A percentile compares a stretch with the other conserved stretches of the same genome.
These are phyloP conservation scores for Chrysoporthe austroafricana DNA, from an alignment of 2,329 filamentous ascomycete genomes.

Conservation along the genomic window DNA sequence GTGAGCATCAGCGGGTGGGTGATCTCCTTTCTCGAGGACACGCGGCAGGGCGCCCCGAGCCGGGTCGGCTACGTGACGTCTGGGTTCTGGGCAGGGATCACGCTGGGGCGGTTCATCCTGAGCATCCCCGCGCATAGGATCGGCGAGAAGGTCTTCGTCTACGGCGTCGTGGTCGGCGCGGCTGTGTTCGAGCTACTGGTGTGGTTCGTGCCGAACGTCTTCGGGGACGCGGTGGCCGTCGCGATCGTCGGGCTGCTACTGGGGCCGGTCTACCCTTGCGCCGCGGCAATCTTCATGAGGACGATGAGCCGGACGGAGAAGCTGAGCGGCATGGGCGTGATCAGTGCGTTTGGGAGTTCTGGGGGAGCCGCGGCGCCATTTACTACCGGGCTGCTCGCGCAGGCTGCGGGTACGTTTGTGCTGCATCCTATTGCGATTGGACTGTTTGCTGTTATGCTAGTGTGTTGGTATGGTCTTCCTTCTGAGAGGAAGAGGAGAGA, in stretches of 20 bases:
- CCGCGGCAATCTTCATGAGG: slow-evolving; percentile 65
- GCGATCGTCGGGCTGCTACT: slow-evolving; percentile 74
- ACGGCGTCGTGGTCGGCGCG: slow-evolving; percentile 63
- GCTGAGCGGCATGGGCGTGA: slow-evolving; percentile 67
- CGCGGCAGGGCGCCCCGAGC: slow-evolving; percentile 69
- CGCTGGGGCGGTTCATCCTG: slow-evolving; percentile 73
- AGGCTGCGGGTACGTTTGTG: slow-evolving; percentile 65
- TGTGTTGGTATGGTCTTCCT: slow-evolving; percentile 67
- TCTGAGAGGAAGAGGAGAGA: slow-evolving; percentile 62
- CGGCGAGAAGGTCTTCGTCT: slow-evolving; percentile 73
- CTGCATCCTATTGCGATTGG: slow-evolving; percentile 69
- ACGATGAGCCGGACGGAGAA: slow-evolving; percentile 63
- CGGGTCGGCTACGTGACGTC: slow-evolving; percentile 80
- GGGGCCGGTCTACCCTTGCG: slow-evolving; percentile 80
- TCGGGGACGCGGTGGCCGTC: slow-evolving; percentile 69
- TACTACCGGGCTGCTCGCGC: slow-evolving; percentile 65
- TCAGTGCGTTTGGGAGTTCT: slow-evolving; percentile 69
- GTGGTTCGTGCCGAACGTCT: slow-evolving; percentile 77
- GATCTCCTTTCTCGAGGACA: slow-evolving; percentile 79
- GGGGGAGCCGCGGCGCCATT: slow-evolving; percentile 72
- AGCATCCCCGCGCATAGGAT: slow-evolving; percentile 67
- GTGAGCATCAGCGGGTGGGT: slow-evolving; percentile 86
- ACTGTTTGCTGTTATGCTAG: slow-evolving; percentile 66
- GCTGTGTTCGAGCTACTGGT: slow-evolving; percentile 74
- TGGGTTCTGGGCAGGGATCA: slow-evolving; percentile 74